Base-by-base conservation (phyloP, 192 early-diverging fungal species). In the Gryganskiella cystojenkinii region DNA sequence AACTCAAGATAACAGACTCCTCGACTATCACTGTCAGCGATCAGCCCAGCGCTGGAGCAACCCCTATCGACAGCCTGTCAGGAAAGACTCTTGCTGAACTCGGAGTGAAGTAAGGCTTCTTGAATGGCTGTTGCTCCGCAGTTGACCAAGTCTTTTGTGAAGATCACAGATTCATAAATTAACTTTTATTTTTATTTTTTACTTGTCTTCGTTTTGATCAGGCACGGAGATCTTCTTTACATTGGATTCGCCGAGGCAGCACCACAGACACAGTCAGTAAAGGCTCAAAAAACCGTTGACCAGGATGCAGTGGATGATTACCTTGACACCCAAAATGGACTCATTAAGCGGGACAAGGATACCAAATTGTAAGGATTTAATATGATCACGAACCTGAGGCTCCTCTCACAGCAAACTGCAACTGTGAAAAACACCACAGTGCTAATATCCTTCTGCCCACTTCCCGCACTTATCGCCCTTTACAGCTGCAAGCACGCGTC, bases 241-340 rank as follows among this genome's bases (percentile, higher is more conserved):
- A 60, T 89, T 30, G 70, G 75, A 19, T 85, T 79, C 56, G 49
- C 61, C 11, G 85, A 82, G 28, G 59, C 83, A 3, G 65, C 59
- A 20, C 35, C 52, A 14, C 54, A 53, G 61, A 31, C 72, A 50
- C 24, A 28, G 42, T 14, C 53, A 43, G 33, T 4, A 17, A 61
- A 51, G 34, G 34, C 75, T 4, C 34, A 53, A 14, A 49, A 65
- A 0, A 54, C 60, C 11, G 78, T 87, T 6, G 64, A 78, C 53
- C 91, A 94, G 81, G 91, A 95, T 51, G 73, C 89, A 1, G 89
- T 98, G 0, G 98, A 99, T 72, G 86, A 88, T 52, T 78, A 85
- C 60, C 80, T 99, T 37, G 93, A 94, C 50, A 93, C 92, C 50
- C 87, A 92, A 60, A 83, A 88, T 40, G 98, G 98, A 25, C 81